Percentiles rank a stretch among this genome's conserved stretches.
phyloP scores from a whole-genome alignment of 345 rosid species.

The Hypericum perforatum region DNA sequence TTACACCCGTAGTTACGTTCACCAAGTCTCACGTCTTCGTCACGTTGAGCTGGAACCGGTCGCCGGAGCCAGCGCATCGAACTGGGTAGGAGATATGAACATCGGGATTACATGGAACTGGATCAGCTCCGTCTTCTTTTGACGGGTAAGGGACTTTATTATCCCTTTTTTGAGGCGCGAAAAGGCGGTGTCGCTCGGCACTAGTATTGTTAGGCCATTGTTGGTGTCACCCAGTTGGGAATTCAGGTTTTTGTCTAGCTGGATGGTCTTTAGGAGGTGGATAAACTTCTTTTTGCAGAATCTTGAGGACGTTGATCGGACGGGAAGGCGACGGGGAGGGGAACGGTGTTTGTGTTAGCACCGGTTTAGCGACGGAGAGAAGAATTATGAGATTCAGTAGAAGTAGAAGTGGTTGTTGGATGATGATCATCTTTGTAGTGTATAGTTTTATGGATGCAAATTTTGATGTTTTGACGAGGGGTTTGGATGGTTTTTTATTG shows the following conservation, averaged over 20 bases:
- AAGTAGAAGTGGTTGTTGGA: too few species aligned
- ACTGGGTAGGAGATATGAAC: slow-evolving; percentile 3
- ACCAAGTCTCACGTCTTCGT: slow-evolving; percentile 13
- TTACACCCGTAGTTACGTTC: too few species aligned
- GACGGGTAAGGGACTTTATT: slow-evolving; percentile 7
- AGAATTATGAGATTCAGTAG: too few species aligned
- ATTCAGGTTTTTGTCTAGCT: slow-evolving; percentile 2
- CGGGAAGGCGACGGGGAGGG: too few species aligned
- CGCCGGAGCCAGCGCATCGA: slow-evolving; percentile 27
- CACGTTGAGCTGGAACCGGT: slow-evolving; percentile 20
- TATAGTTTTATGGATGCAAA: too few species aligned
- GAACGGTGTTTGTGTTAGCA: too few species aligned
- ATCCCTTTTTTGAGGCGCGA: slow-evolving; percentile 7
- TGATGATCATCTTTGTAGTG: too few species aligned
- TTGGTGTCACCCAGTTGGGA: neutral
- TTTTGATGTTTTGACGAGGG: too few species aligned
- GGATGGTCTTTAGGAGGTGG: neutral
- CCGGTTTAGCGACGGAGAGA: too few species aligned
- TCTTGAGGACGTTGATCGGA: slow-evolving; percentile 2
- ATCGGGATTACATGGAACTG: slow-evolving; percentile 13
- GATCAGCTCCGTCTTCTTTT: slow-evolving; percentile 6
- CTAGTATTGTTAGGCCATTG: slow-evolving; percentile 20
- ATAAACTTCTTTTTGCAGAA: neutral
- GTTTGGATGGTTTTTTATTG: too few species aligned
- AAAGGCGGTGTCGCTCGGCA: slow-evolving; percentile 14